phyloP scores from a whole-genome alignment of 345 rosid species.

The Eucalyptus melliodora region DNA sequence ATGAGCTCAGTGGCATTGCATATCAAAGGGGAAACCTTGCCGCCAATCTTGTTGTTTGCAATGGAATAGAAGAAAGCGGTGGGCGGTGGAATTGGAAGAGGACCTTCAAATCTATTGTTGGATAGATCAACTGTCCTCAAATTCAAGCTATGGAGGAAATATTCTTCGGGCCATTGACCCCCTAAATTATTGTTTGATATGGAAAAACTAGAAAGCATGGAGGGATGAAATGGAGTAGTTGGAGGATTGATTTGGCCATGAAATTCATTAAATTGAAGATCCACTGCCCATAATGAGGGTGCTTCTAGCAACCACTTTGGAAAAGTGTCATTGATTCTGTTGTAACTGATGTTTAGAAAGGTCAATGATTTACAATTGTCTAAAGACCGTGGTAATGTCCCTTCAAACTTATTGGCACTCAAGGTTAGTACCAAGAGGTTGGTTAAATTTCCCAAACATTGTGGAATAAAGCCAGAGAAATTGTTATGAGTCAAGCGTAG shows the following conservation, averaged over 20 bases:
- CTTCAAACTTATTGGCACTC: background rate
- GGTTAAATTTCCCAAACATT: constrained; percentile 1
- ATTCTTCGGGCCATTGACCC: background rate
- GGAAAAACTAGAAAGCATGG: background rate
- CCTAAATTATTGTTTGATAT: background rate
- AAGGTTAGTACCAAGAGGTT: background rate
- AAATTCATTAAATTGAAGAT: background rate
- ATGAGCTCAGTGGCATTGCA: background rate
- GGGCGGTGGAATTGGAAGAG: background rate
- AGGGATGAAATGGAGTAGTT: background rate
- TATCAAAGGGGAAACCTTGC: background rate
- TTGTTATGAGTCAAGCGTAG: background rate
- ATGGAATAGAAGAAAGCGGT: background rate
- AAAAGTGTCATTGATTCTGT: background rate
- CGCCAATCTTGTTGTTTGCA: background rate
- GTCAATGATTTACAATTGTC: background rate
- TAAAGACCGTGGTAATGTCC: background rate
- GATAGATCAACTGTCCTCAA: background rate
- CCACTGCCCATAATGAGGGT: fast-evolving
- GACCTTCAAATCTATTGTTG: background rate
- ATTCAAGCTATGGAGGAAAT: background rate
- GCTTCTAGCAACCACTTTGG: background rate
- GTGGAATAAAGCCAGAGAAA: constrained; percentile 1
- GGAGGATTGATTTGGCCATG: background rate
- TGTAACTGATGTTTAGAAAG: background rate